A percentile compares a stretch with the other conserved stretches of the same genome.
phyloP scores from a whole-genome alignment of 257 asterid species.

The Salvia hispanica region DNA sequence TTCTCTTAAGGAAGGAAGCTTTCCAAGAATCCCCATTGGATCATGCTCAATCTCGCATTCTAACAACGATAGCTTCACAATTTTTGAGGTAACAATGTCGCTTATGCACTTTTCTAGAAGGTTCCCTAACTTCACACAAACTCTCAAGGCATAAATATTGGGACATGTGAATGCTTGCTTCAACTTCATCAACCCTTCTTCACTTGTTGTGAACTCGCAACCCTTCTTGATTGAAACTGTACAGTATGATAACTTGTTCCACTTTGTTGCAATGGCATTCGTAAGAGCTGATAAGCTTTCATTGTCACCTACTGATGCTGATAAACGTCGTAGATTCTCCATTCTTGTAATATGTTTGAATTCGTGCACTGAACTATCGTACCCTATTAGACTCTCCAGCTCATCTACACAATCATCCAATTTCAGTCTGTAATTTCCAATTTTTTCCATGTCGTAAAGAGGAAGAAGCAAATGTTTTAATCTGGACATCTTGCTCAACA shows the following conservation, averaged over 20 bases:
- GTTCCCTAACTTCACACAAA: background rate
- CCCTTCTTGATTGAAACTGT: background rate
- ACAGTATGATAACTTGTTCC: background rate
- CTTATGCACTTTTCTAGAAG: background rate
- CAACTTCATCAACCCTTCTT: conserved; percentile 1
- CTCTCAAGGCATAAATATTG: background rate
- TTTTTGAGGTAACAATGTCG: background rate
- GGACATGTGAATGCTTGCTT: conserved; percentile 1
- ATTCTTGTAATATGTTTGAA: background rate
- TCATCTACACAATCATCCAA: conserved; percentile 8
- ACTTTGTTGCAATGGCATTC: background rate
- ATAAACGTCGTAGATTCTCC: conserved; percentile 1
- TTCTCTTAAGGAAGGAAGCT: background rate
- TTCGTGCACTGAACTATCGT: background rate
- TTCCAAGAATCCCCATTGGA: background rate
- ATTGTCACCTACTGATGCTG: background rate
- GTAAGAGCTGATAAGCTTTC: background rate
- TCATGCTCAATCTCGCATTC: background rate
- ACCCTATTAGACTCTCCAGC: background rate
- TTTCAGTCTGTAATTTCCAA: background rate
- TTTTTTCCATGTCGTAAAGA: background rate
- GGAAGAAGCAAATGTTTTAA: conserved; percentile 28
- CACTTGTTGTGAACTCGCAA: background rate
- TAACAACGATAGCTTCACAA: background rate
- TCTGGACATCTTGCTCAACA: background rate